phyloP scores from a whole-genome alignment of 441 rosid species.

The Mallotus japonicus region DNA sequence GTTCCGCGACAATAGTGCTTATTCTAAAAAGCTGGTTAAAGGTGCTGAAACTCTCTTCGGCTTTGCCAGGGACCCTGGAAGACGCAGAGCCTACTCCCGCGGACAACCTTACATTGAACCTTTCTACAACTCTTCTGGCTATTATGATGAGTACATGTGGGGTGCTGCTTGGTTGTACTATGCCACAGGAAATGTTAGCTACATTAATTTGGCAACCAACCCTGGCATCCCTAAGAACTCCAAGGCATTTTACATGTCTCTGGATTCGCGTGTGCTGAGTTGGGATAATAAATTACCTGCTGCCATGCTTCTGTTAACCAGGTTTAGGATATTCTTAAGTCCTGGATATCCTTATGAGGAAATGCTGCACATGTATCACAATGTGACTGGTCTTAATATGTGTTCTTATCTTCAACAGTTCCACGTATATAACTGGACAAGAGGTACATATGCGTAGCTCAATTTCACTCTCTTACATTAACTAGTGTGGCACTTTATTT shows the following conservation, averaged over 20 bases:
- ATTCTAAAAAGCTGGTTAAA: constrained; percentile 51
- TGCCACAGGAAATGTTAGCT: constrained; percentile 69
- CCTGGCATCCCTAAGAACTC: constrained; percentile 54
- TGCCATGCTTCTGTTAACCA: constrained; percentile 75
- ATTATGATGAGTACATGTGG: constrained; percentile 85
- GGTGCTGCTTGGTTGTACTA: constrained; percentile 82
- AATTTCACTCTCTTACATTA: too few relatives aligned
- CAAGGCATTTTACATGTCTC: constrained; percentile 44
- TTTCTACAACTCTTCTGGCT: constrained; percentile 72
- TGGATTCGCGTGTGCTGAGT: constrained; percentile 41
- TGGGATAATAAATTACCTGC: constrained; percentile 89
- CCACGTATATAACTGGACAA: constrained; percentile 62
- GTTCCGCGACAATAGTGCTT: constrained; percentile 51
- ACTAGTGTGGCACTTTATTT: too few relatives aligned
- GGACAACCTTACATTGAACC: constrained; percentile 43
- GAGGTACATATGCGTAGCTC: constrained; percentile 36
- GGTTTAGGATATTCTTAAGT: constrained; percentile 62
- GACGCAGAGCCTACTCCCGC: constrained; percentile 39
- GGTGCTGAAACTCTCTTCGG: constrained; percentile 58
- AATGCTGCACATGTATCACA: constrained; percentile 67
- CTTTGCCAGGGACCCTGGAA: constrained; percentile 56
- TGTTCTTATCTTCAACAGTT: constrained; percentile 65
- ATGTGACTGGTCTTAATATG: constrained; percentile 60
- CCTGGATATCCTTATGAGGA: constrained; percentile 86
- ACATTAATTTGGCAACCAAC: constrained; percentile 53